phyloP scores from a whole-genome alignment of 139 green algal species.

The Closterium sp. region DNA sequence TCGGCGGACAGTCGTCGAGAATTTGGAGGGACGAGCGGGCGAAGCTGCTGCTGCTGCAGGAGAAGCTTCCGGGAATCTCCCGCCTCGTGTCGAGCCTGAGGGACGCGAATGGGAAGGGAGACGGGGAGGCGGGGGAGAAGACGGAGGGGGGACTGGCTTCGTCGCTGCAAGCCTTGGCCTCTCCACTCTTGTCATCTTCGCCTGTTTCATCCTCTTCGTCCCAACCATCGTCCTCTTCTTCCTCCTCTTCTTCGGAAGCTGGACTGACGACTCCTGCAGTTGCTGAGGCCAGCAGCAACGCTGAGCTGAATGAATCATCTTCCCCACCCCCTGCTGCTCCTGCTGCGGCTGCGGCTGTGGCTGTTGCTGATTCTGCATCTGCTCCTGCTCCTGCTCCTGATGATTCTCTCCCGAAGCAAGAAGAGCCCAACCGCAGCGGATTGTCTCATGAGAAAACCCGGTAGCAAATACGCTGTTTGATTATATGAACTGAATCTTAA shows the following conservation, averaged over 20 bases:
- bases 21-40: not conserved
- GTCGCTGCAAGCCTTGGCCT: not conserved
- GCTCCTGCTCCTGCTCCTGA: not conserved
- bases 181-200: not conserved
- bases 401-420: not conserved
- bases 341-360: too few relatives aligned
- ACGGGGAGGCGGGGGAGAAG: not conserved
- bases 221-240: too few relatives aligned
- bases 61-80: conserved; percentile 11
- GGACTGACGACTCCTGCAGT: not conserved
- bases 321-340: not conserved
- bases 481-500: too few relatives aligned
- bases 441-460: too few relatives aligned
- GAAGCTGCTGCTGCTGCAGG: conserved; percentile 10
- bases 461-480: too few relatives aligned
- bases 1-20: not conserved
- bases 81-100: not conserved
- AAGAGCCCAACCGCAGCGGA: too few relatives aligned
- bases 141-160: not conserved
- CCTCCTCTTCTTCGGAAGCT: too few relatives aligned
- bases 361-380: not conserved
- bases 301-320: too few relatives aligned
- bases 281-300: not conserved
- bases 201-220: too few relatives aligned
- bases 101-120: not conserved